phyloP scores from a whole-genome alignment of 164 flowering plant genomes.

The Nelumbo lutea region DNA sequence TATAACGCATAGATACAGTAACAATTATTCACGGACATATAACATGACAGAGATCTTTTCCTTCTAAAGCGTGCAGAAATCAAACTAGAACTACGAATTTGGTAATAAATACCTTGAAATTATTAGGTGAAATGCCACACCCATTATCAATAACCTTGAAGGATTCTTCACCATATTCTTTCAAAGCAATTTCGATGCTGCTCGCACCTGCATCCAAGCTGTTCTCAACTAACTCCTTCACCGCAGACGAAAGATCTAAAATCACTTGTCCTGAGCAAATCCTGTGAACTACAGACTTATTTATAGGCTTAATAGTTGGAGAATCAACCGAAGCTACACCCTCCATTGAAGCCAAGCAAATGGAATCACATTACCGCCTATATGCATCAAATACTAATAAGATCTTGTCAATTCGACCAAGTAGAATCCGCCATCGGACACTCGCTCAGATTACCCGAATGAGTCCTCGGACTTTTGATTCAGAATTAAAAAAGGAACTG shows the following conservation, averaged over 20 bases:
- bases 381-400: not conserved
- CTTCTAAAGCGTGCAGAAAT: not conserved
- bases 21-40: too few species aligned
- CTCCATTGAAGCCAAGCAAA: slow-evolving; percentile 23
- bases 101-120: slow-evolving; percentile 57
- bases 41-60: not conserved
- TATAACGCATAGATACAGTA: too few species aligned
- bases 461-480: not conserved
- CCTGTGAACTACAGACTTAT: slow-evolving; percentile 65
- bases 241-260: slow-evolving; percentile 90
- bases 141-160: slow-evolving; percentile 91
- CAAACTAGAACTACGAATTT: not conserved
- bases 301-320: slow-evolving; percentile 56
- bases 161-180: slow-evolving; percentile 70
- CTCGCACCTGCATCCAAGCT: slow-evolving; percentile 98
- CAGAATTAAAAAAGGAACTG: not conserved
- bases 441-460: not conserved
- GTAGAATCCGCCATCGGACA: not conserved
- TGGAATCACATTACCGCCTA: slow-evolving; percentile 10
- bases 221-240: slow-evolving; percentile 97
- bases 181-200: slow-evolving; percentile 66
- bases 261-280: slow-evolving; percentile 95
- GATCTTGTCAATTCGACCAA: not conserved
- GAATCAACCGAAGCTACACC: slow-evolving; percentile 16
- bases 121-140: slow-evolving; percentile 77